Evolutionary conservation across 2,329 filamentous ascomycete species (phyloP).

Genomic region (Dothistroma septosporum): DNA sequence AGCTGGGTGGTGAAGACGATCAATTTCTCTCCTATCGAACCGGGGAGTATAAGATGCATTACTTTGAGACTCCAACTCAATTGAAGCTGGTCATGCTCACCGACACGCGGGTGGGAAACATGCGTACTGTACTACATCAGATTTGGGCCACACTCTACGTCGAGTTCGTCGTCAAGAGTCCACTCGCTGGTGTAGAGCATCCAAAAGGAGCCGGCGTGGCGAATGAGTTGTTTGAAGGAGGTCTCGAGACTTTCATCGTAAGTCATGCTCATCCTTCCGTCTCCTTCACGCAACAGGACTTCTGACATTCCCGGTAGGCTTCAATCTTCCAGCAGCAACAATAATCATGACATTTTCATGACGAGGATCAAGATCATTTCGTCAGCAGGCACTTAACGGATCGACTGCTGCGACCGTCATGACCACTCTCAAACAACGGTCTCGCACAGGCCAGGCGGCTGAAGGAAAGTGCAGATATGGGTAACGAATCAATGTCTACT

Average conservation of each 20-base stretch:
- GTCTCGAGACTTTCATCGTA: constrained; percentile 72
- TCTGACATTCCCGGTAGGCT: not conserved
- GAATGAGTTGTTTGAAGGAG: constrained; percentile 62
- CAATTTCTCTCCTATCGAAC: constrained; percentile 90
- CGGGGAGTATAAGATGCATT: constrained; percentile 94
- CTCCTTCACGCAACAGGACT: not conserved
- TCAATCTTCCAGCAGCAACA: constrained; percentile 18
- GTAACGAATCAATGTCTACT: too few relatives aligned
- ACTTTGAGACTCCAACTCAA: constrained; percentile 95
- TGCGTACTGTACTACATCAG: constrained; percentile 92
- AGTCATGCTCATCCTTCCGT: constrained; percentile 5
- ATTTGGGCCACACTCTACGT: constrained; percentile 98
- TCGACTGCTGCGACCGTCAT: too few relatives aligned
- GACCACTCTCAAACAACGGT: too few relatives aligned
- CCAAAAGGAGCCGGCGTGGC: constrained; percentile 59
- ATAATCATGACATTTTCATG: not conserved
- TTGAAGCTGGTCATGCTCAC: constrained; percentile 97
- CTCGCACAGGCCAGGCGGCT: too few relatives aligned
- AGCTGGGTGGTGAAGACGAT: constrained; percentile 89
- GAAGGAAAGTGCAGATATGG: too few relatives aligned
- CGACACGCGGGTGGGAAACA: constrained; percentile 69
- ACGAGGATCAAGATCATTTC: too few relatives aligned
- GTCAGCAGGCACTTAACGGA: too few relatives aligned
- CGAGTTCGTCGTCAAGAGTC: constrained; percentile 74
- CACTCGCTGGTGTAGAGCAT: constrained; percentile 58